Evolutionary conservation across 1,284 basidiomycete species (phyloP), one percentile per base, ranked within the genome.

Genomic region (Rhodotorula sp.): DNA sequence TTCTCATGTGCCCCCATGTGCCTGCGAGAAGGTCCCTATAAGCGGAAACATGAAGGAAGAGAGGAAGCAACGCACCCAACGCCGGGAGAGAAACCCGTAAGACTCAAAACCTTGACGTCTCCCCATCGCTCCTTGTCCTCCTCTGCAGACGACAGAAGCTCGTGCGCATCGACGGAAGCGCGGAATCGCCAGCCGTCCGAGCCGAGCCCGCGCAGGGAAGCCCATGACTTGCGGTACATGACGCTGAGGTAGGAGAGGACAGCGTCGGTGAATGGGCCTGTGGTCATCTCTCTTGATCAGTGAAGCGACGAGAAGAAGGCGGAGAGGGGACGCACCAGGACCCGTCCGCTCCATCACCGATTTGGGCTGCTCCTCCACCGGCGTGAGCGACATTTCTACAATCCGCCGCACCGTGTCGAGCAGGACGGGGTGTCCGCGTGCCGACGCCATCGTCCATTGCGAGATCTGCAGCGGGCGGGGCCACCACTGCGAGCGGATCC

Each of bases 381-480:
- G 55, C 36, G 46, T 41, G 39, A 73, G 34, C 25, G 72, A 61
- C 36, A 50, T 56, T 39, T 73, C 72, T 60, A 70, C 64, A 54
- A 78, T 63, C 15, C 77, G 61, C 17, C 76, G 63, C n/a, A 78
- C 55, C 0, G 73, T 63, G 57, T 78, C 77, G 58, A 78, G 61
- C 50, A 77, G 46, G 39, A 78, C 65, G 3, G 77, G 77, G 54
- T 78, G 77, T 2, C 73, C 76, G 32, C 70, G 71, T 3, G 76
- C 70, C 9, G 75, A 64, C 3, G 75, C 73, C 36, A 78, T 76
- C 21, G 75, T 75, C 76, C 76, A 76, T 32, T 77, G 76, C 9
- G 72, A 68, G 58, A 78, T 55, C n/a, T 76, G 74, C 3, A 78
- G 72, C 7, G 77, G 77, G 2, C 77, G 72, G 6, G 74, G 74